These are phyloP conservation scores for Coemansia guatemalensis DNA, from an alignment of 192 early-diverging fungal genomes.

Conservation along the genomic window DNA sequence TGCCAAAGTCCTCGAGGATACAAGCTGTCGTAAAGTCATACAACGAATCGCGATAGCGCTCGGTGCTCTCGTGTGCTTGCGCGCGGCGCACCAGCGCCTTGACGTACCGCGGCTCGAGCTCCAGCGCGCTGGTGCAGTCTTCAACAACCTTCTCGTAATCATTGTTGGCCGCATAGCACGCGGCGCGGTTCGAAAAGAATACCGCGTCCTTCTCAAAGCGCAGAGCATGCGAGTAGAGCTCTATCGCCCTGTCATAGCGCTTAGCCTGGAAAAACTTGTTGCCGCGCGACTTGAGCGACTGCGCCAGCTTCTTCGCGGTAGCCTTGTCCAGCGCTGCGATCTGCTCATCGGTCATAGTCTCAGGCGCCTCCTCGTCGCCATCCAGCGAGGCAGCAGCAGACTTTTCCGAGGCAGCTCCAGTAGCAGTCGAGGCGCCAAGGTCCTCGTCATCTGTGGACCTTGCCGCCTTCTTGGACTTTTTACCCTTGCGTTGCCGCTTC, in stretches of 20 bases:
- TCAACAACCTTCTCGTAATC: slow-evolving; percentile 74
- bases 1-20: slow-evolving; percentile 94
- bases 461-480: slow-evolving; percentile 48
- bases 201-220: slow-evolving; percentile 77
- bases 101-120: slow-evolving; percentile 82
- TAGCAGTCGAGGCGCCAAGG: neutral
- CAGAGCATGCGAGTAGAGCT: slow-evolving; percentile 88
- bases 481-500: slow-evolving; percentile 38
- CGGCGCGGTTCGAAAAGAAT: slow-evolving; percentile 94
- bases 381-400: slow-evolving; percentile 27
- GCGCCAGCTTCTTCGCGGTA: slow-evolving; percentile 60
- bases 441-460: slow-evolving; percentile 14
- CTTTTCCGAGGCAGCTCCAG: neutral
- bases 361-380: slow-evolving; percentile 41
- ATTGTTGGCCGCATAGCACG: slow-evolving; percentile 79
- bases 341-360: slow-evolving; percentile 50
- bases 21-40: slow-evolving; percentile 90
- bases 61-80: slow-evolving; percentile 61
- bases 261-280: slow-evolving; percentile 84
- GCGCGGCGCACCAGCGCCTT: slow-evolving; percentile 82
- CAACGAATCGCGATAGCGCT: slow-evolving; percentile 56
- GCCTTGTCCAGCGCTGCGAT: slow-evolving; percentile 53
- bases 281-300: slow-evolving; percentile 79
- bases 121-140: slow-evolving; percentile 82
- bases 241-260: slow-evolving; percentile 83